Percentiles rank a stretch among this genome's conserved stretches.
These are phyloP conservation scores for Acacia pycnantha DNA, from an alignment of 331 rosid species.

Conservation along the genomic window DNA sequence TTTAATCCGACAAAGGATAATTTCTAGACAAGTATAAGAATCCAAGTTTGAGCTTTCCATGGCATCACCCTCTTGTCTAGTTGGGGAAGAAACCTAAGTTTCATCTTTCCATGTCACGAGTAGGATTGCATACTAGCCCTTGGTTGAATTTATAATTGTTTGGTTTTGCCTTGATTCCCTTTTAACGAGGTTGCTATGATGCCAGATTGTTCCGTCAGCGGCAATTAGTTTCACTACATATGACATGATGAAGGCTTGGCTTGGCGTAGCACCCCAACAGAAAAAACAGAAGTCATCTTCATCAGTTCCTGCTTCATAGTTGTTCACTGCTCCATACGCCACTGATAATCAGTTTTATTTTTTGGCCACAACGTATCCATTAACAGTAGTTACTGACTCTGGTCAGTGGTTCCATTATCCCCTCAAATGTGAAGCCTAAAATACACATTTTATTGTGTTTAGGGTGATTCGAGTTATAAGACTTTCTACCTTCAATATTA, in stretches of 20 bases:
- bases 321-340: neutral
- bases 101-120: neutral
- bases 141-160: constrained; percentile 5
- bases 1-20: neutral
- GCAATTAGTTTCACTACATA: constrained; percentile 89
- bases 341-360: neutral
- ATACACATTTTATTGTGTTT: constrained; percentile 14
- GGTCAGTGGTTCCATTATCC: constrained; percentile 6
- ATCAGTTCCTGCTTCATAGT: constrained; percentile 45
- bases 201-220: constrained; percentile 92
- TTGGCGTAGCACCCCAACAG: constrained; percentile 66
- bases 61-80: neutral
- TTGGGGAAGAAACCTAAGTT: neutral
- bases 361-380: neutral
- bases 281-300: constrained; percentile 68
- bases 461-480: neutral
- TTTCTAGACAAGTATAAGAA: neutral
- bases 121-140: neutral
- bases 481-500: neutral
- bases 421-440: neutral
- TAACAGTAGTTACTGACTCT: neutral
- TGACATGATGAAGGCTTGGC: constrained; percentile 82
- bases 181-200: constrained; percentile 20
- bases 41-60: neutral
- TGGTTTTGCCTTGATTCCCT: neutral